Conservation (phyloP, 495 filamentous ascomycete genomes). For the Xylaria palmicola region DNA sequence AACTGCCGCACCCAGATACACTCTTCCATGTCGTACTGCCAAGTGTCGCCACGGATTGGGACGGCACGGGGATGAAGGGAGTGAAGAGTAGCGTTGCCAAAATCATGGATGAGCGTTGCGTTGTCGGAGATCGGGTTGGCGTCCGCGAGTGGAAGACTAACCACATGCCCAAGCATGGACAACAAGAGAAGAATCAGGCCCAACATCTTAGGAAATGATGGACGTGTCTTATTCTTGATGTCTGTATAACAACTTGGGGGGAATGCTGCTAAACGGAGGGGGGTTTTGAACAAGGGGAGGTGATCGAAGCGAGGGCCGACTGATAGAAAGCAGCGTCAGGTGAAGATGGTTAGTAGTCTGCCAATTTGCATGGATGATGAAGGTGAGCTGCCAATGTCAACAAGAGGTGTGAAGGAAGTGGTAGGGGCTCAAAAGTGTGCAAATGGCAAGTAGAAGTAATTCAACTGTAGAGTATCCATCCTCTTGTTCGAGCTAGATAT, state of each 20-base stretch:
- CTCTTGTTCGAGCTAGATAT: background rate
- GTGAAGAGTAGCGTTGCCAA: background rate
- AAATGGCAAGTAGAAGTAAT: no score
- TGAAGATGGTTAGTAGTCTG: background rate
- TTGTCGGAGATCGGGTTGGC: background rate
- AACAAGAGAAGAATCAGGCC: background rate
- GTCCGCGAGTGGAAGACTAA: background rate
- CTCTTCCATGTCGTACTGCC: constrained; percentile 12
- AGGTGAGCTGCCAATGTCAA: no score
- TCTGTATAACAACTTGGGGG: no score
- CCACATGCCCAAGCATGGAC: background rate
- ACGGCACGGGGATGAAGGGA: background rate
- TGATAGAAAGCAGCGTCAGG: no score
- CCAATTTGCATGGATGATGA: background rate
- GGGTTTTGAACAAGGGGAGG: background rate
- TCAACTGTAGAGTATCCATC: background rate
- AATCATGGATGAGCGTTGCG: background rate
- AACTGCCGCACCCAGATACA: constrained; percentile 23
- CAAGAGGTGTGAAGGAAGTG: no score
- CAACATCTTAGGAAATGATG: background rate
- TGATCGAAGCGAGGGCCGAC: background rate
- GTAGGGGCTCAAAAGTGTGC: no score
- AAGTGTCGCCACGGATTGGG: background rate
- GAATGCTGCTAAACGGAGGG: background rate
- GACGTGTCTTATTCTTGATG: background rate